These are phyloP conservation scores for Hypoxylon rubiginosum DNA, from an alignment of 2,329 filamentous ascomycete genomes.

Conservation along the genomic window DNA sequence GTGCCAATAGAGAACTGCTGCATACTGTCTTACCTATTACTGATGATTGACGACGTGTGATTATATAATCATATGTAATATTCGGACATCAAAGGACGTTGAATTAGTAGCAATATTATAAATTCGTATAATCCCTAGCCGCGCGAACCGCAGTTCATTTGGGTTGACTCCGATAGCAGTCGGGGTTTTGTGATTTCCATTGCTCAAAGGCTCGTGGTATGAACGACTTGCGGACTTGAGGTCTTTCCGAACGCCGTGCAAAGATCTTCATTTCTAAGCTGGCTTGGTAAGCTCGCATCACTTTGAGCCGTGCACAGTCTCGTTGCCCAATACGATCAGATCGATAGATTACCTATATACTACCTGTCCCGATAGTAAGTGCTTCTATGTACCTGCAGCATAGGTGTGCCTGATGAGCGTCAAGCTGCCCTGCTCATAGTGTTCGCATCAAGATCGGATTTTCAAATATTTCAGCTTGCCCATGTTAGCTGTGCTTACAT, in stretches of 20 bases:
- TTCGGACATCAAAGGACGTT: neutral
- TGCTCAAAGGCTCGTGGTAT: neutral
- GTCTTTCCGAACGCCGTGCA: neutral
- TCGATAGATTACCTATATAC: neutral
- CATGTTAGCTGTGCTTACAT: neutral
- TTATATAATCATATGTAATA: neutral
- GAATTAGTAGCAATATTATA: neutral
- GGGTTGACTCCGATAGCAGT: neutral
- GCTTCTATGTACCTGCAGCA: neutral
- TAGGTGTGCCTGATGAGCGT: too few species aligned
- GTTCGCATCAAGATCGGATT: neutral
- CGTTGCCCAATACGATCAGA: neutral
- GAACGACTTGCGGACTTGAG: neutral
- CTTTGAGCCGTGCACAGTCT: neutral
- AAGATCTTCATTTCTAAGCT: neutral
- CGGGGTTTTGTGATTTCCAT: neutral
- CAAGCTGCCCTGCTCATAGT: neutral
- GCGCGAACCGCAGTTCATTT: neutral
- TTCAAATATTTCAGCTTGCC: neutral
- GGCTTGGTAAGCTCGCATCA: neutral
- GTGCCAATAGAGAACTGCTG: too few species aligned
- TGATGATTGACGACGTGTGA: neutral
- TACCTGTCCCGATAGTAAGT: neutral
- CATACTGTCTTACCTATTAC: too few species aligned
- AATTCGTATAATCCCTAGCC: neutral